Conservation (phyloP, 768 basidiomycete genomes). For the Vishniacozyma victoriae region DNA sequence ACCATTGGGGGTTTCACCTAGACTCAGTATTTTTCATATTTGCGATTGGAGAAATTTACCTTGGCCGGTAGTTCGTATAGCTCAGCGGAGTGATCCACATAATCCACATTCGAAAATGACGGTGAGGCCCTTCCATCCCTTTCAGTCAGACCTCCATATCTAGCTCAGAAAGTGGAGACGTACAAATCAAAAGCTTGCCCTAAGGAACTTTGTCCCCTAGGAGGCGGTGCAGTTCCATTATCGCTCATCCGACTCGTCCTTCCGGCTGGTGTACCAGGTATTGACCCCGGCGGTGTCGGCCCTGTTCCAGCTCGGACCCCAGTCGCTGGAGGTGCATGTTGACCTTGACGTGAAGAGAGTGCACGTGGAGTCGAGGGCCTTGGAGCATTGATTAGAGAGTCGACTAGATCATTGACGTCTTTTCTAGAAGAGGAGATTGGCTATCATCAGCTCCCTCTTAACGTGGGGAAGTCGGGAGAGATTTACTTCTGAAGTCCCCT, state of each 20-base stretch:
- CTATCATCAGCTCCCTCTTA: constrained; percentile 15
- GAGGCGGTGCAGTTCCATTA: constrained; percentile 16
- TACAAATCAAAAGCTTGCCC: neutral
- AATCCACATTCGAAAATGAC: constrained; percentile 58
- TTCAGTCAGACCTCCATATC: no score
- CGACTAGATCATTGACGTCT: constrained; percentile 69
- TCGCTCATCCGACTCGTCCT: constrained; percentile 27
- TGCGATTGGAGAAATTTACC: constrained; percentile 50
- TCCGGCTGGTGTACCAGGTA: constrained; percentile 26
- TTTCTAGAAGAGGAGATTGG: constrained; percentile 51
- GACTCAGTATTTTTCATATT: neutral
- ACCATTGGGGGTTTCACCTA: constrained; percentile 23
- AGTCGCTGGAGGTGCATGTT: constrained; percentile 6
- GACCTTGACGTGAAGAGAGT: constrained; percentile 16
- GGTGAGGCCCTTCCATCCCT: constrained; percentile 16
- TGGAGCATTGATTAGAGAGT: constrained; percentile 52
- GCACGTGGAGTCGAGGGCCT: constrained; percentile 43
- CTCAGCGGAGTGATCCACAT: constrained; percentile 85
- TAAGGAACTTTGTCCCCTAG: no score
- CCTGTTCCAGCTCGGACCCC: constrained; percentile 6
- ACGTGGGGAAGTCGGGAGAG: neutral
- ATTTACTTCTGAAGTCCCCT: constrained; percentile 22
- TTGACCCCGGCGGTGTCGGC: constrained; percentile 27
- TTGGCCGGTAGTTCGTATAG: constrained; percentile 83
- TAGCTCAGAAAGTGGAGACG: neutral